Percentiles rank a stretch among this genome's conserved stretches.
phyloP scores from a whole-genome alignment of 169 alveolate genomes.

The Eimeria zaria region DNA sequence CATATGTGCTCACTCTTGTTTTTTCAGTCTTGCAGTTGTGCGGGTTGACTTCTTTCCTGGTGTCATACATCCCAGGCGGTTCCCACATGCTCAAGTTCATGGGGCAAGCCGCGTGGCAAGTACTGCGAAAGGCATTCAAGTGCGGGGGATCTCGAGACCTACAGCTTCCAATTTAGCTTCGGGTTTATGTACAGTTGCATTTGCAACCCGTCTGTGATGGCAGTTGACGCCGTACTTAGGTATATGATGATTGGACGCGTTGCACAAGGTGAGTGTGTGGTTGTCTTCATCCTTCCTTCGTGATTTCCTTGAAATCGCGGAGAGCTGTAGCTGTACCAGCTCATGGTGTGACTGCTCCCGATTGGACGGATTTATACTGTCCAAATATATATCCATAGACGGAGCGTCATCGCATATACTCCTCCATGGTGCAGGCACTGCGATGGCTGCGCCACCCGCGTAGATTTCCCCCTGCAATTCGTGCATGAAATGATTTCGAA shows the following conservation, averaged over 20 bases:
- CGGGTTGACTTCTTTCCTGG: constrained; percentile 87
- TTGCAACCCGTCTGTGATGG: background rate
- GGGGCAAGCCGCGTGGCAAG: constrained; percentile 83
- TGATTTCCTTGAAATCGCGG: constrained; percentile 16
- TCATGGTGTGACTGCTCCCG: constrained; percentile 11
- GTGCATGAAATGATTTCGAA: background rate
- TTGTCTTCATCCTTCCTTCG: background rate
- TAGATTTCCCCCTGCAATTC: background rate
- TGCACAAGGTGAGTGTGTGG: constrained; percentile 39
- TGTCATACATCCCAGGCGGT: constrained; percentile 90
- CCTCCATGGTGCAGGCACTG: constrained; percentile 29
- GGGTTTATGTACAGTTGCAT: constrained; percentile 14
- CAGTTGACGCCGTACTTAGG: background rate
- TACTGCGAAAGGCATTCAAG: constrained; percentile 76
- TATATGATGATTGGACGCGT: background rate
- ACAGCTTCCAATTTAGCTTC: constrained; percentile 71
- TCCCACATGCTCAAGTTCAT: constrained; percentile 84
- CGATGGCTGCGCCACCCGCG: constrained; percentile 3
- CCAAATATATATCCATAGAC: constrained; percentile 7
- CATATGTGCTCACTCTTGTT: constrained; percentile 87
- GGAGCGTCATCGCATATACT: constrained; percentile 40
- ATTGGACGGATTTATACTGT: background rate
- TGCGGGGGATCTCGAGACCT: constrained; percentile 82
- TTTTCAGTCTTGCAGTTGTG: constrained; percentile 88
- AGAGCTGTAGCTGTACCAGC: constrained; percentile 20